phyloP scores from a whole-genome alignment of 2,329 filamentous ascomycete genomes.

The Penicillium sp. region DNA sequence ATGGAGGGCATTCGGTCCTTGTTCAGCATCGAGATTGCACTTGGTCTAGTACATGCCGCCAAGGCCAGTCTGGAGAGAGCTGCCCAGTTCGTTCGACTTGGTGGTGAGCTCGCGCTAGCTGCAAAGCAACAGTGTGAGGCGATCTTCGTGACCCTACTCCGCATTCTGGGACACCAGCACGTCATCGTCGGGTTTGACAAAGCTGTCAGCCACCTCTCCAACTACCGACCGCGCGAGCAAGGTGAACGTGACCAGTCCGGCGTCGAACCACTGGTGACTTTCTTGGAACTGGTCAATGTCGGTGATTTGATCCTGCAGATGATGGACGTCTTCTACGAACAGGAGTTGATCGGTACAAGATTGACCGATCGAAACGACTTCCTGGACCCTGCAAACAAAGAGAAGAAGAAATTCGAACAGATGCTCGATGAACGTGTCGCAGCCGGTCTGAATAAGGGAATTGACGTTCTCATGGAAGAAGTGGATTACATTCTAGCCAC shows the following conservation, averaged over 20 bases:
- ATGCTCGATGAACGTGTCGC: conserved; percentile 98
- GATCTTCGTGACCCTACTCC: conserved; percentile 83
- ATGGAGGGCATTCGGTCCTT: conserved; percentile 92
- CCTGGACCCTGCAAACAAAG: conserved; percentile 83
- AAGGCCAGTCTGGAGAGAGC: conserved; percentile 86
- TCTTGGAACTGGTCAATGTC: conserved; percentile 96
- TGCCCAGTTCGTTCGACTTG: conserved; percentile 77
- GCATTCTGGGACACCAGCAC: conserved; percentile 81
- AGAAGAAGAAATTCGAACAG: conserved; percentile 98
- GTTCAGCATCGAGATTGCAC: conserved; percentile 93
- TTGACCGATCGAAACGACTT: conserved; percentile 94
- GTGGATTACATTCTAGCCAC: conserved; percentile 94
- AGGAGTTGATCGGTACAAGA: conserved; percentile 80
- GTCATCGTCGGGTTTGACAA: conserved; percentile 93
- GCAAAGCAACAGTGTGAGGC: conserved; percentile 84
- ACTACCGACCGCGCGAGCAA: conserved; percentile 82
- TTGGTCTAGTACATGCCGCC: conserved; percentile 84
- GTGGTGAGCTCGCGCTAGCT: conserved; percentile 77
- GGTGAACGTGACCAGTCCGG: conserved; percentile 66
- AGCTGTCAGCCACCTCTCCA: conserved; percentile 84
- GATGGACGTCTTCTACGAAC: conserved; percentile 98
- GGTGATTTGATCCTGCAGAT: conserved; percentile 98
- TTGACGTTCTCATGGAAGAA: conserved; percentile 97
- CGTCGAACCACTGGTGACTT: conserved; percentile 89
- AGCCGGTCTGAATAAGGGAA: conserved; percentile 93